Percentiles rank a stretch among this genome's conserved stretches.
Evolutionary conservation across 1,284 basidiomycete genomes (phyloP).

Genomic region (Pseudozyma thailandica): DNA sequence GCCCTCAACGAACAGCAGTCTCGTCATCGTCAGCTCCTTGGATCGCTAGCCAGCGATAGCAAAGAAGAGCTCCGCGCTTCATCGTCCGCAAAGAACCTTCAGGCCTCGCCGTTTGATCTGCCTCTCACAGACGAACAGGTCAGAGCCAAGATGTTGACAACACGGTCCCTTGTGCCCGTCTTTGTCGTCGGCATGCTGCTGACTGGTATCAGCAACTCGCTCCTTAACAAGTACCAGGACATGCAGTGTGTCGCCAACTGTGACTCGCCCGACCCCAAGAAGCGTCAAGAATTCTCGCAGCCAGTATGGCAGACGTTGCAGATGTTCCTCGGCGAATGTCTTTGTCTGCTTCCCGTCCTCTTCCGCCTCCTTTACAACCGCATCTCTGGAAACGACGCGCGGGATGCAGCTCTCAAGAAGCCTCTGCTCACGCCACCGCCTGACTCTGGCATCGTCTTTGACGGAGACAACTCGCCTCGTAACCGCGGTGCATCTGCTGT

Average conservation of each 20-base stretch:
- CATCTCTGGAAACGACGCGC: slow-evolving; percentile 11
- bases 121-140: background rate
- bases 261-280: slow-evolving; percentile 46
- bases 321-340: slow-evolving; percentile 69
- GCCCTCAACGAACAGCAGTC: slow-evolving; percentile 18
- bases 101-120: background rate
- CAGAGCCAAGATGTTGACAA: slow-evolving; percentile 34
- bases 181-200: slow-evolving; percentile 72
- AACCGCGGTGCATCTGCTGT: slow-evolving; percentile 19
- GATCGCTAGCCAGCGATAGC: background rate
- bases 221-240: slow-evolving; percentile 68
- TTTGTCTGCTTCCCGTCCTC: slow-evolving; percentile 61
- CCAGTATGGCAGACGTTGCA: slow-evolving; percentile 67
- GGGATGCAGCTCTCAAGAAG: slow-evolving; percentile 46
- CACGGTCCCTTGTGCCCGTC: slow-evolving; percentile 62
- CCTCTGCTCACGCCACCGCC: slow-evolving; percentile 38
- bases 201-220: slow-evolving; percentile 69
- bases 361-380: slow-evolving; percentile 31
- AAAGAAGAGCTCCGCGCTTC: background rate
- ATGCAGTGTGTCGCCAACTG: slow-evolving; percentile 69
- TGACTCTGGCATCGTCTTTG: slow-evolving; percentile 44
- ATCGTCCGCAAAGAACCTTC: background rate
- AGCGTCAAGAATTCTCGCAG: slow-evolving; percentile 57
- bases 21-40: slow-evolving; percentile 7
- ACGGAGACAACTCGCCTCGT: slow-evolving; percentile 27